Evolutionary conservation across 2,329 filamentous ascomycete species (phyloP), one percentile per base, ranked within the genome.

Genomic region (Pezicula carpinea): DNA sequence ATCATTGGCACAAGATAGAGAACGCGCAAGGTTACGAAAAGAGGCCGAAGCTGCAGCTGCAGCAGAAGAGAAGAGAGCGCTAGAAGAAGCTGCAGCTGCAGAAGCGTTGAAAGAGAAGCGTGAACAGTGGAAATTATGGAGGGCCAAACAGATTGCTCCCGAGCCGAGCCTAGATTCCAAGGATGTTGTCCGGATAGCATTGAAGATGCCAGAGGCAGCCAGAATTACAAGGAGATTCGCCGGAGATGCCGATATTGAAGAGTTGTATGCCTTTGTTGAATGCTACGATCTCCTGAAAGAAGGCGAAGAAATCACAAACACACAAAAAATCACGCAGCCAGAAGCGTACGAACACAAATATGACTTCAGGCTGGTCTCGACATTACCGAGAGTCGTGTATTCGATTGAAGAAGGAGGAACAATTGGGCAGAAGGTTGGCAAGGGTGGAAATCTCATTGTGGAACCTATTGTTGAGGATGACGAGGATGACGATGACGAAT

Each of bases 231-330:
- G 92, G 35, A 80, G 79, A 42, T 97, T 99, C 64, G 66, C 73
- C 0, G 72, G 76, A 1, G 73, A 80, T n/a, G 80, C 87, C 0
- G 75, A 78, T 2, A 72, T 97, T 32, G 92, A 97, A 63, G 90
- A 96, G 60, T 70, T 99, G 5, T 97, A 97, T 66, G 93, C 92
- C 0, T 96, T 95, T 68, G 90, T 97, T 2, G 93, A 99, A 63
- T 97, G 92, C 68, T 85, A 90, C 63, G 83, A 89, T 44, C 57
- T 85, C 5, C 58, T 90, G 3, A 66, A 76, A 31, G 66, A 68
- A 2, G 65, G 61, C 18, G 66, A 65, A 15, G 55, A 39, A 7
- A 43, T 51, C 5, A 29, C 26, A 29, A 11, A 2, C 26, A 29
- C 8, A 29, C 49, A 47, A 10, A 53, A 57, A 15, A 44, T 50